Conservation (phyloP, 805 yeast species). For the Starmerella bombicola region DNA sequence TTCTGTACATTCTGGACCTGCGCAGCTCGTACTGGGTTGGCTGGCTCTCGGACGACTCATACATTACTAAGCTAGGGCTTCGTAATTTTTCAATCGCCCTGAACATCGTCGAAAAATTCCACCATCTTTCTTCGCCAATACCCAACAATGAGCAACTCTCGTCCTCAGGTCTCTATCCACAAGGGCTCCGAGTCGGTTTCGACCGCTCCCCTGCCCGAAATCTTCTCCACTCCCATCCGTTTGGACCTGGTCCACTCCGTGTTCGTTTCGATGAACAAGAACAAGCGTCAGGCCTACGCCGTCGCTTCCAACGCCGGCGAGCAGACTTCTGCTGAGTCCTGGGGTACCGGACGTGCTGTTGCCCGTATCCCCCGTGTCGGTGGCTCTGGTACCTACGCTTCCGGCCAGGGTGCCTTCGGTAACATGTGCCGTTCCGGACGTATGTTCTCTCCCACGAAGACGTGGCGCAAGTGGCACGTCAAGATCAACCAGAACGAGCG, state of each 20-base stretch:
- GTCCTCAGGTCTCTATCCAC: conserved; percentile 96
- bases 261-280: conserved; percentile 96
- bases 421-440: conserved; percentile 99
- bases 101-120: not conserved
- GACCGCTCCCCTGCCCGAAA: conserved; percentile 91
- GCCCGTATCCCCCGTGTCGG: conserved; percentile 99
- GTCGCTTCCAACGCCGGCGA: conserved; percentile 98
- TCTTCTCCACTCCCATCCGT: conserved; percentile 99
- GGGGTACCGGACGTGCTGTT: conserved; percentile 99
- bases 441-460: conserved; percentile 99
- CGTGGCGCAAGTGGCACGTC: conserved; percentile 99
- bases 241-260: conserved; percentile 98
- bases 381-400: conserved; percentile 99
- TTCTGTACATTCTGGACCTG: no score
- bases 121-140: not conserved
- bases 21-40: no score
- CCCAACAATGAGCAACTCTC: conserved; percentile 30
- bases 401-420: conserved; percentile 99
- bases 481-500: conserved; percentile 99
- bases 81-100: not conserved
- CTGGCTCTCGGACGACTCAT: no score
- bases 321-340: conserved; percentile 99
- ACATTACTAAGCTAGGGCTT: no score
- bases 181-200: conserved; percentile 77
- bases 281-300: conserved; percentile 99